These are phyloP conservation scores for Pseudonitzschia multiseries DNA, from an alignment of 108 stramenopile genomes.

Conservation along the genomic window DNA sequence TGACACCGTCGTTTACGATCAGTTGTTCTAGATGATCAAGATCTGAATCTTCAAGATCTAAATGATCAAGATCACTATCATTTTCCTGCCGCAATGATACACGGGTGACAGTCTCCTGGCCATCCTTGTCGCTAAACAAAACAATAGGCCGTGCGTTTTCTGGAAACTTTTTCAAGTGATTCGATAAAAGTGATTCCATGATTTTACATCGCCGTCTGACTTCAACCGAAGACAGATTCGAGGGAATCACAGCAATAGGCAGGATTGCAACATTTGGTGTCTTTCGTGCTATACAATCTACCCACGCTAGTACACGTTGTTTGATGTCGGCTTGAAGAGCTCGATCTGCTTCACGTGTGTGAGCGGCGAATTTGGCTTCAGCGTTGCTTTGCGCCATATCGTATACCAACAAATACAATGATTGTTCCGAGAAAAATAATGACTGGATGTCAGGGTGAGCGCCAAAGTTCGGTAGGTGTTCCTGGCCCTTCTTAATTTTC, in stretches of 20 bases:
- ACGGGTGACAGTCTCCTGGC: conserved; percentile 33
- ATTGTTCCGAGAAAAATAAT: conserved; percentile 70
- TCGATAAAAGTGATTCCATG: conserved; percentile 52
- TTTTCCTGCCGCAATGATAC: conserved; percentile 24
- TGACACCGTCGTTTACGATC: conserved; percentile 37
- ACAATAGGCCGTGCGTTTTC: conserved; percentile 28
- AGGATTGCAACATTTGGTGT: conserved; percentile 63
- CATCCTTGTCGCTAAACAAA: conserved; percentile 11
- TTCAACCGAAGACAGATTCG: conserved; percentile 44
- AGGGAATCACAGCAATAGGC: conserved; percentile 63
- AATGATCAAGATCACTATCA: conserved; percentile 37
- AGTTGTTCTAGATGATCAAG: conserved; percentile 42
- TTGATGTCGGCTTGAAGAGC: conserved; percentile 70
- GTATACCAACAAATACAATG: conserved; percentile 76
- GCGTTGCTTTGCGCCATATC: conserved; percentile 65
- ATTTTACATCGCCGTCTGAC: conserved; percentile 45
- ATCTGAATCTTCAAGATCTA: no score
- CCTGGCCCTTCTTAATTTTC: conserved; percentile 2
- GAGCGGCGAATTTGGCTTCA: conserved; percentile 37
- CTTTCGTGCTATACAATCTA: conserved; percentile 61
- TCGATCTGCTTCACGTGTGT: conserved; percentile 37
- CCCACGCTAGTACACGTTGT: conserved; percentile 73
- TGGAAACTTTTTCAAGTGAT: conserved; percentile 35
- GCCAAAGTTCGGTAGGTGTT: conserved; percentile 44
- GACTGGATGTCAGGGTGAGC: conserved; percentile 72